phyloP scores from a whole-genome alignment of 139 green algal genomes.

The Coccomyxa sp. region DNA sequence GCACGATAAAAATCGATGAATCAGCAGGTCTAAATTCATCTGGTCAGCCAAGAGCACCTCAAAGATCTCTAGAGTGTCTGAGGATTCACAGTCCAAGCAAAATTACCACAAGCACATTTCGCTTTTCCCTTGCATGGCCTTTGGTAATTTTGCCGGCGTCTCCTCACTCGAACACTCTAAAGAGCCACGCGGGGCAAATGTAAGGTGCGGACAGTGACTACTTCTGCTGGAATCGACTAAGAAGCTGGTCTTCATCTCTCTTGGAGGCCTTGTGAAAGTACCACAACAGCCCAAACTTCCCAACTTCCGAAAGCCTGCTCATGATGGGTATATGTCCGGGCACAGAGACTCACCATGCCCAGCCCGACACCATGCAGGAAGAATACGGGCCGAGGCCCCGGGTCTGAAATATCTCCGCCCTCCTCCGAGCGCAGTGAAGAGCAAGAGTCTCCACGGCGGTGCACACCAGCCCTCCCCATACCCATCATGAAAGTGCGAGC shows the following conservation, averaged over 20 bases:
- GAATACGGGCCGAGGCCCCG: slow-evolving; percentile 27
- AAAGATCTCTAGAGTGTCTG: neutral
- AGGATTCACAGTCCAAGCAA: neutral
- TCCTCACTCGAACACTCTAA: too few species aligned
- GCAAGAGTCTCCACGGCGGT: slow-evolving; percentile 7
- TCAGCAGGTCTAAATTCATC: neutral
- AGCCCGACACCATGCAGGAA: slow-evolving; percentile 55
- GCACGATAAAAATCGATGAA: neutral
- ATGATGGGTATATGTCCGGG: neutral
- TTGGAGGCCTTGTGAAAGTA: too few species aligned
- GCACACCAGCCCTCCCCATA: neutral
- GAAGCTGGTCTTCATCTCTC: too few species aligned
- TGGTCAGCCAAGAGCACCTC: neutral
- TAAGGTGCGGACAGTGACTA: too few species aligned
- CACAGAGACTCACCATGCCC: slow-evolving; percentile 17
- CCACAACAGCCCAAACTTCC: too few species aligned
- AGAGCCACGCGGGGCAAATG: too few species aligned
- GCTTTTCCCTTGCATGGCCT: too few species aligned
- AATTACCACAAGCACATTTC: too few species aligned
- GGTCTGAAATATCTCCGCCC: neutral
- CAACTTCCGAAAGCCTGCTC: neutral
- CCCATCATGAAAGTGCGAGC: too few species aligned
- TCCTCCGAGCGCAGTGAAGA: neutral
- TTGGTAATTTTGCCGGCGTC: too few species aligned
- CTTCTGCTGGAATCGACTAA: too few species aligned